Conservation (phyloP, 176 grass and related monocot species). For the Alopecurus myosuroides region DNA sequence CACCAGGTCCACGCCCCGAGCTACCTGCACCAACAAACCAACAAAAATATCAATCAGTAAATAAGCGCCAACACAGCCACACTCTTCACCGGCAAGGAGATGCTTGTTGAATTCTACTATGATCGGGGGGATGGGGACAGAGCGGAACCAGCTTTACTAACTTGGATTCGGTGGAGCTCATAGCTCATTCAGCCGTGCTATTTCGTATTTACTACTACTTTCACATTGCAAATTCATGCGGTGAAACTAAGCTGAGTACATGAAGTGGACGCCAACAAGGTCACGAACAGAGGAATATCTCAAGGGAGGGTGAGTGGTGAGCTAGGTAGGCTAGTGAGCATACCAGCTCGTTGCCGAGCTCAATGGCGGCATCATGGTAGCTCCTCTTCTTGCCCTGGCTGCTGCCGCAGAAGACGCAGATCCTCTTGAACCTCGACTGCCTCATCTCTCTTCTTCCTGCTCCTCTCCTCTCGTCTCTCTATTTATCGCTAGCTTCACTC, state of each 20-base stretch:
- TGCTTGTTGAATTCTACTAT: neutral
- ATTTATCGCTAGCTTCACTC: neutral
- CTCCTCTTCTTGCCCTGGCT: slow-evolving; percentile 91
- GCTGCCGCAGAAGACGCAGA: slow-evolving; percentile 98
- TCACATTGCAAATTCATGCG: neutral
- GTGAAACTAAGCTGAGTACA: neutral
- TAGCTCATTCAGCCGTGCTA: neutral
- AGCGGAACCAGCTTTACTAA: neutral
- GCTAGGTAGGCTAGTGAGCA: neutral
- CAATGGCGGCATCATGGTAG: slow-evolving; percentile 87
- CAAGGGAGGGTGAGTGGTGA: too few relatives aligned
- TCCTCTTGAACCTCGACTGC: slow-evolving; percentile 87
- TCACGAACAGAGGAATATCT: neutral
- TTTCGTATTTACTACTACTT: neutral
- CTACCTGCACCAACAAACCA: slow-evolving; percentile 48
- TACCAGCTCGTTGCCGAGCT: slow-evolving; percentile 98
- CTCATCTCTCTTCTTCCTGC: slow-evolving; percentile 28
- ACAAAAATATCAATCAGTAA: neutral
- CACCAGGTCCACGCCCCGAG: slow-evolving; percentile 89
- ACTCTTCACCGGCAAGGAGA: neutral
- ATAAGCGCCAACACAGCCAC: neutral
- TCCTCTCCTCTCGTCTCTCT: neutral
- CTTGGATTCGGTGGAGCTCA: neutral
- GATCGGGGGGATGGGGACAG: neutral
- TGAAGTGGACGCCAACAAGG: neutral